Percentiles rank a stretch among this genome's conserved stretches.
phyloP scores from a whole-genome alignment of 352 stramenopile genomes.

The Phytophthora ohioensis region DNA sequence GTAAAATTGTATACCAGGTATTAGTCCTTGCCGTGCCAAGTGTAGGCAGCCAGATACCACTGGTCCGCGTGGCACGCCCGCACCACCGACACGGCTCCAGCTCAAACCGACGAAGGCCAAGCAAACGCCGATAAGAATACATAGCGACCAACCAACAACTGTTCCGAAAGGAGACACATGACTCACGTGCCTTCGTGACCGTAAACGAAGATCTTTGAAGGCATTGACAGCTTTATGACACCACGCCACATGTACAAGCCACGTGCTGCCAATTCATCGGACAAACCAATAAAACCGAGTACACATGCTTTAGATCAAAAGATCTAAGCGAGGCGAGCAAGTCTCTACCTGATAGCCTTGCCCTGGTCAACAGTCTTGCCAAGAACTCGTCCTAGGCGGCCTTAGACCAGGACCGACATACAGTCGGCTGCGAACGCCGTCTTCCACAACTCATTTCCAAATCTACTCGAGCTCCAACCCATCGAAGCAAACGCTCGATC shows the following conservation, averaged over 20 bases:
- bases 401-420: background rate
- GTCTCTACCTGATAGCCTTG: background rate
- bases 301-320: background rate
- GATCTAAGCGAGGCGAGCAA: background rate
- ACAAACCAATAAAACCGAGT: background rate
- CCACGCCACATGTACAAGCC: background rate
- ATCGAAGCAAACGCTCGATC: slow-evolving; percentile 12
- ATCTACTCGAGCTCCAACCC: slow-evolving; percentile 7
- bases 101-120: too few relatives aligned
- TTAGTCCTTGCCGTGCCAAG: too few relatives aligned
- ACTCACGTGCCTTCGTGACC: too few relatives aligned
- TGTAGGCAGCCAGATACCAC: too few relatives aligned
- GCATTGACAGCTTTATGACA: background rate
- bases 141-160: too few relatives aligned
- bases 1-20: too few relatives aligned
- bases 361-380: background rate
- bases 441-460: slow-evolving; percentile 16
- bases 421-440: slow-evolving; percentile 9
- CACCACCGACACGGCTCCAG: too few relatives aligned
- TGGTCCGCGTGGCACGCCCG: too few relatives aligned
- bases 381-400: background rate
- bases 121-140: too few relatives aligned
- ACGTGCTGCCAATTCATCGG: background rate
- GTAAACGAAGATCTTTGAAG: background rate
- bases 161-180: too few relatives aligned